A percentile compares a stretch with the other conserved stretches of the same genome.
These are phyloP conservation scores for Eimeria praecox DNA, from an alignment of 169 alveolate species.

Conservation along the genomic window DNA sequence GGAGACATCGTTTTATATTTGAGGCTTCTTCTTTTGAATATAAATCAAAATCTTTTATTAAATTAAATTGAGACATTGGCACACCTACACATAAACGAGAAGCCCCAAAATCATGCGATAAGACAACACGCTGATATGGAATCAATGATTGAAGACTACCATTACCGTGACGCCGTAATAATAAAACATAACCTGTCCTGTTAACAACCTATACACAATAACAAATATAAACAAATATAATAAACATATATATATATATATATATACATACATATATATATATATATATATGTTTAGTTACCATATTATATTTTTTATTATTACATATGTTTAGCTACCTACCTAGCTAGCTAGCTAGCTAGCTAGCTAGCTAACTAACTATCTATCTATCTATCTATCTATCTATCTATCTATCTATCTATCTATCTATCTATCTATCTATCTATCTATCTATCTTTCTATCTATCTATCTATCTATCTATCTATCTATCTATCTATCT, in stretches of 20 bases:
- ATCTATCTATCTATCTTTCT: background rate
- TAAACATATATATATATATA: background rate
- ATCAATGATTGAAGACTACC: slow-evolving; percentile 66
- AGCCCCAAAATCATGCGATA: slow-evolving; percentile 77
- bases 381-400: background rate
- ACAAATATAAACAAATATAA: background rate
- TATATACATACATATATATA: background rate
- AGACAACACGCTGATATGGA: slow-evolving; percentile 61
- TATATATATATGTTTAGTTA: background rate
- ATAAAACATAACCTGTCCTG: slow-evolving; percentile 48
- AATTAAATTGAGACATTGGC: slow-evolving; percentile 38
- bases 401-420: too few relatives aligned
- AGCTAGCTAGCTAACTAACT: background rate
- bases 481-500: background rate
- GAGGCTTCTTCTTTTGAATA: slow-evolving; percentile 23
- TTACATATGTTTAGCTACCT: too few relatives aligned
- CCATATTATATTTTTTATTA: too few relatives aligned
- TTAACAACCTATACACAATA: slow-evolving; percentile 66
- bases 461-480: background rate
- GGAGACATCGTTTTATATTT: slow-evolving; percentile 34
- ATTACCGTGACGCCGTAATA: slow-evolving; percentile 61
- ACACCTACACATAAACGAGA: slow-evolving; percentile 65
- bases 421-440: background rate
- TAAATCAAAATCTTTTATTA: slow-evolving; percentile 23
- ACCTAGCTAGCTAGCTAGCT: background rate